Percentiles rank a stretch among this genome's conserved stretches.
phyloP scores from a whole-genome alignment of 306 rosid genomes.

The Canavalia gladiata region DNA sequence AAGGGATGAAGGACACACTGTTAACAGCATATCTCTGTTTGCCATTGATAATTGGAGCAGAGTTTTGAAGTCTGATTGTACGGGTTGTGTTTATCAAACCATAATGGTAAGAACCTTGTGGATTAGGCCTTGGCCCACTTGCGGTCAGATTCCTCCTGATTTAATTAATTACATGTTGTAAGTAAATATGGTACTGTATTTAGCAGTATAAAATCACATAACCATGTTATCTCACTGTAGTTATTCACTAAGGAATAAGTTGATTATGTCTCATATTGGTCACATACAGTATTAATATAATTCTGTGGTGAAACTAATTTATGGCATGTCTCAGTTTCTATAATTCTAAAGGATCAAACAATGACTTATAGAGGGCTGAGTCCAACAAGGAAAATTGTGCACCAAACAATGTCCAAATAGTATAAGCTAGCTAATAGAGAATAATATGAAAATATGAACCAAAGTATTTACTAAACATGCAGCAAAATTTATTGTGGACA shows the following conservation, averaged over 20 bases:
- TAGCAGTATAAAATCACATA: not conserved
- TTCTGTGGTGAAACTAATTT: not conserved
- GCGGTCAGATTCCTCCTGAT: conserved; percentile 87
- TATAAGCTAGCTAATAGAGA: conserved; percentile 5
- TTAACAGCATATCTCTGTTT: conserved; percentile 89
- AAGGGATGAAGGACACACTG: conserved; percentile 75
- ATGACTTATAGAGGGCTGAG: not conserved
- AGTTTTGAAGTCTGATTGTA: conserved; percentile 73
- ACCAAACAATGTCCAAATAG: not conserved
- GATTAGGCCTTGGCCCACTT: conserved; percentile 96
- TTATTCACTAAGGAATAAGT: not conserved
- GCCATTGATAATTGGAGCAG: conserved; percentile 76
- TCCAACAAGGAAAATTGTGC: not conserved
- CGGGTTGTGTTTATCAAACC: conserved; percentile 79
- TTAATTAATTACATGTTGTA: conserved; percentile 31
- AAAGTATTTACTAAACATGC: not conserved
- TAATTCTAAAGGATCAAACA: not conserved
- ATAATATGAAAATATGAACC: conserved; percentile 2
- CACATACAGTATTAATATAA: not conserved
- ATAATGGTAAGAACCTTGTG: conserved; percentile 91
- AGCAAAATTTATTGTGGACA: conserved; percentile 1
- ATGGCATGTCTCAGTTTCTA: not conserved
- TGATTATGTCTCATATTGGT: not conserved
- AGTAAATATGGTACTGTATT: not conserved
- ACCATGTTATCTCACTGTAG: not conserved